Evolutionary conservation across 108 stramenopile species (phyloP).

Genomic region (Aurantiochytrium sp.): DNA sequence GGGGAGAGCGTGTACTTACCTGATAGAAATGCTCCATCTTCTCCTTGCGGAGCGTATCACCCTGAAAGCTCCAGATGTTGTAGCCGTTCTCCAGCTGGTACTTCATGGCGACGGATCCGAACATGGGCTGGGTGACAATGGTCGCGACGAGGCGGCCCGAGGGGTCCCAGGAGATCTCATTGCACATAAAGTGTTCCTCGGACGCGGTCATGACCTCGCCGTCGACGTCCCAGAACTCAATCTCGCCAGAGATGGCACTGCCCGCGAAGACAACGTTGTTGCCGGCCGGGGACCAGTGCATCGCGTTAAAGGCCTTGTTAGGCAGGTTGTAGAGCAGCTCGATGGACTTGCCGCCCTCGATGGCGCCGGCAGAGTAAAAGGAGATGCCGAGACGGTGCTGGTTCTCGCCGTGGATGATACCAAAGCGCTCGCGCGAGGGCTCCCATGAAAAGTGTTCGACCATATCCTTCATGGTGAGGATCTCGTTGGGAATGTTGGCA

Average conservation of each 20-base stretch:
- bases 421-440: constrained; percentile 34
- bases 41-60: constrained; percentile 12
- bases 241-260: constrained; percentile 31
- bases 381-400: constrained; percentile 15
- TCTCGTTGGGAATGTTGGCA: constrained; percentile 28
- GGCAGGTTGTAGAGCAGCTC: constrained; percentile 40
- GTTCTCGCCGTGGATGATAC: constrained; percentile 37
- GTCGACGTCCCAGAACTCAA: constrained; percentile 63
- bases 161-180: constrained; percentile 59
- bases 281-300: constrained; percentile 62
- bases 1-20: background rate
- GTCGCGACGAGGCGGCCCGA: constrained; percentile 57
- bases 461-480: constrained; percentile 14
- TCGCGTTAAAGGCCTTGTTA: constrained; percentile 41
- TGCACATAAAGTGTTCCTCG: constrained; percentile 53
- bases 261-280: constrained; percentile 47
- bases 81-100: constrained; percentile 55
- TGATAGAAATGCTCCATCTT: constrained; percentile 54
- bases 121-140: constrained; percentile 53
- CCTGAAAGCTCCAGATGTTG: constrained; percentile 55
- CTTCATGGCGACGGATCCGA: constrained; percentile 40
- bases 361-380: constrained; percentile 31
- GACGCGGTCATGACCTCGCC: constrained; percentile 40
- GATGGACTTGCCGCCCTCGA: background rate
- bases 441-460: constrained; percentile 35